Base-by-base conservation (phyloP, 83 land plant genomes). In the Picea mariana region DNA sequence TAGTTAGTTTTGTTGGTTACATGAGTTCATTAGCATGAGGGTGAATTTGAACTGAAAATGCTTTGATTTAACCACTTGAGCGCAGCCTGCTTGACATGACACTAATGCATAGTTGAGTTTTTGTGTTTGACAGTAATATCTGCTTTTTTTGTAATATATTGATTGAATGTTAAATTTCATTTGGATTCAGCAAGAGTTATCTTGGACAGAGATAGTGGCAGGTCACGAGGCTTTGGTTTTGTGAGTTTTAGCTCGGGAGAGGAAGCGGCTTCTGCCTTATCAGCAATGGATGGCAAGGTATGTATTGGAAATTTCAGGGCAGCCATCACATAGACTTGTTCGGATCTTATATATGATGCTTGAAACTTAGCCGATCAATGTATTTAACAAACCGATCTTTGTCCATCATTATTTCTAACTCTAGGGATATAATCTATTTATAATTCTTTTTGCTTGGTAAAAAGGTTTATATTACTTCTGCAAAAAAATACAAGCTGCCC, bases 221-320 rank as follows among this genome's bases (percentile, higher is more conserved):
- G 87, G 59, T 85, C 87, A 76, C 77, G 87, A 27, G 87, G 87
- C 8, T 85, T 85, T 78, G 87, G 84, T 16, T 85, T 85, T 68
- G 87, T 85, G 15, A 85, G 49, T 38, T 85, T 81, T 69, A 23
- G 60, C 38, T 79, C 8, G 52, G 79, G 47, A 27, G 87, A 85
- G 26, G 84, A 59, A 62, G 86, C 86, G 2, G 3, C 64, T 58
- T 16, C 75, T 31, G 87, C 87, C 11, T 15, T 81, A 62, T 77
- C 81, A 6, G 80, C 64, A 71, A 85, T 85, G 87, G 87, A 85
- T 82, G 87, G 87, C 61, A 63, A 78, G 85, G 85, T 62, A 11
- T 9, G 71, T 3, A 7, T 31, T 21, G 0, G 17, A 6, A 2
- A 5, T 52, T 21, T 49, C 4, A 0, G 3, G 60, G 24, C 8